Base-by-base conservation (phyloP, 768 basidiomycete species). In the Sistotremastrum niveocremeum region DNA sequence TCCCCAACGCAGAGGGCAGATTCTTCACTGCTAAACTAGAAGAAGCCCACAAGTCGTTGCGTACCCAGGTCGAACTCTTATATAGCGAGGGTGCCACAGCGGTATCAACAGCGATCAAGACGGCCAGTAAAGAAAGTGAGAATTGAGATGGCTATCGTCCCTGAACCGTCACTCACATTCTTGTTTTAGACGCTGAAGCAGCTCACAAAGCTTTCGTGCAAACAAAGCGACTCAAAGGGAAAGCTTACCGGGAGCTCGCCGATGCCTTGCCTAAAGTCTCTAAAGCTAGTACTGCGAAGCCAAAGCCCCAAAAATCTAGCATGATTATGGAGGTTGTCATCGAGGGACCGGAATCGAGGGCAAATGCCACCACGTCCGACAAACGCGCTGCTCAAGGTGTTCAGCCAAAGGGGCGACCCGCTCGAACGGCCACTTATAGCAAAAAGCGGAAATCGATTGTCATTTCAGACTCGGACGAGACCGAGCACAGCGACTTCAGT, bases 1-100 rank as follows among this genome's bases (percentile, higher is more conserved):
- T 91, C 34, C 87, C 88, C 1, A 63, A 65, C n/a, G 75, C 78
- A 34, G 84, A 88, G 34, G 88, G 88, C 8, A 78, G 93, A 12
- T 89, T 89, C 65, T 95, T 93, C 70, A 80, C 84, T 44, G 80
- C 81, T n/a, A 74, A 83, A 32, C 68, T 94, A 20, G 77, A 84
- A 12, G 71, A 75, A 38, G 68, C 73, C 28, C 62, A 84, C 43
- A 65, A 64, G 6, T 65, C 73, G 1, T 64, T 94, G 35, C 67
- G 69, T 54, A 61, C 57, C 1, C 89, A 94, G 52, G 78, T 83
- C 3, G 77, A 84, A 33, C 69, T 72, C 5, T 64, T 97, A 11
- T 71, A 74, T 49, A 69, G 72, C 5, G 66, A 85, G 39, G 86
- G 84, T 5, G 66, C 84, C 0, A 57, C 61, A 2, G 73, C 69